These are phyloP conservation scores for Coemansia sp. DNA, from an alignment of 192 early-diverging fungal genomes.

Conservation along the genomic window DNA sequence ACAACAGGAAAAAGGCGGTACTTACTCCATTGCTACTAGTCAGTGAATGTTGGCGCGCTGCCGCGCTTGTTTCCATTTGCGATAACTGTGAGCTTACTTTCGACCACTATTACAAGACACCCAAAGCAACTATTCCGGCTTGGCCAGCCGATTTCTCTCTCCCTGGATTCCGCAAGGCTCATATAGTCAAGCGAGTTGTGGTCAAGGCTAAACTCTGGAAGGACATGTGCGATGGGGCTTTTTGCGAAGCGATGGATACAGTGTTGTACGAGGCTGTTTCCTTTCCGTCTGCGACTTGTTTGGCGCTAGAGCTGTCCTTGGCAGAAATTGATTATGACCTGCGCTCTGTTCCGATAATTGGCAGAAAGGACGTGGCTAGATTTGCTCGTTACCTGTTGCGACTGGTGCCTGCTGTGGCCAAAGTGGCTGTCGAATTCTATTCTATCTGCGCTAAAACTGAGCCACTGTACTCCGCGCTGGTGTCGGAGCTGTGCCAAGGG, in stretches of 20 bases:
- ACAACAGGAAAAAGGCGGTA: background rate
- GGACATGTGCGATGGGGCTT: background rate
- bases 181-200: background rate
- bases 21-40: background rate
- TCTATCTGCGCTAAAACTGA: background rate
- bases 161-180: background rate
- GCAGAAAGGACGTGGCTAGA: background rate
- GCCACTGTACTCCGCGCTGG: background rate
- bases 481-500: background rate
- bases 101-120: background rate
- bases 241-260: background rate
- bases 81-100: conserved; percentile 1
- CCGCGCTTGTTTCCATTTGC: background rate
- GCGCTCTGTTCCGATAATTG: background rate
- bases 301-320: background rate
- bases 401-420: background rate
- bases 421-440: background rate
- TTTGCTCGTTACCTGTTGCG: background rate
- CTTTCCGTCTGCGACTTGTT: background rate
- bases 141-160: background rate
- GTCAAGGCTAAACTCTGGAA: background rate
- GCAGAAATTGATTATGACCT: too few species aligned
- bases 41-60: background rate
- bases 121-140: background rate
- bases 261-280: background rate